Evolutionary conservation across 495 filamentous ascomycete species (phyloP).

Genomic region (Hyaloscypha hepaticicola): DNA sequence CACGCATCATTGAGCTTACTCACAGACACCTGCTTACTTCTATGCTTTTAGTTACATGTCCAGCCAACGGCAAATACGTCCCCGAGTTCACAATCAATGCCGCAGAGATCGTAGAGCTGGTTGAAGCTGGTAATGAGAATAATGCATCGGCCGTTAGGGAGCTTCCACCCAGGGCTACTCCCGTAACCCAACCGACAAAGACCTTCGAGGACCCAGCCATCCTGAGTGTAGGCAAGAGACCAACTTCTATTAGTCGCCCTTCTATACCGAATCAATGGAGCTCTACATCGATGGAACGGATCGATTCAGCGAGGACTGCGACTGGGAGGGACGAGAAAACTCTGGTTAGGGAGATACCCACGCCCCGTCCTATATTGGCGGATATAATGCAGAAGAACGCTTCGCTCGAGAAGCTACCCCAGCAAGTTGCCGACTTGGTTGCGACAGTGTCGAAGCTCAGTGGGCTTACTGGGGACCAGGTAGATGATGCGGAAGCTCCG

Average conservation of each 20-base stretch:
- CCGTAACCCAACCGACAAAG: conserved; percentile 12
- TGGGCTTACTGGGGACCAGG: conserved; percentile 11
- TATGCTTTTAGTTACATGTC: conserved; percentile 25
- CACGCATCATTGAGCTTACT: background rate
- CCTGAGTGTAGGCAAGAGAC: conserved; percentile 44
- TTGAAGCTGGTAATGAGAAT: conserved; percentile 34
- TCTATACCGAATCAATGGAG: conserved; percentile 17
- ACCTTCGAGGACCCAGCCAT: conserved; percentile 56
- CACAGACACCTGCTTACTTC: conserved; percentile 8
- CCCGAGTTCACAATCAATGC: conserved; percentile 39
- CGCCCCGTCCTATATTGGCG: conserved; percentile 20
- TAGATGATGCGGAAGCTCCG: conserved; percentile 7
- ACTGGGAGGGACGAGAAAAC: conserved; percentile 10
- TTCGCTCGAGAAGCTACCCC: conserved; percentile 1
- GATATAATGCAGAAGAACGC: conserved; percentile 16
- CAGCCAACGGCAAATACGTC: conserved; percentile 34
- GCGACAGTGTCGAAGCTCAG: too few species aligned
- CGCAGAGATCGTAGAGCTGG: conserved; percentile 40
- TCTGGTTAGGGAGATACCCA: conserved; percentile 6
- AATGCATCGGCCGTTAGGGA: background rate
- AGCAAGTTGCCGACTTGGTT: too few species aligned
- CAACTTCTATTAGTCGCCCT: conserved; percentile 15
- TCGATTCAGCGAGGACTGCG: conserved; percentile 20
- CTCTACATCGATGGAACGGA: conserved; percentile 18
- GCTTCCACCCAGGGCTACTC: conserved; percentile 15